A percentile compares a stretch with the other conserved stretches of the same genome.
phyloP scores from a whole-genome alignment of 2,329 filamentous ascomycete genomes.

The Monosporascus cannonballus region DNA sequence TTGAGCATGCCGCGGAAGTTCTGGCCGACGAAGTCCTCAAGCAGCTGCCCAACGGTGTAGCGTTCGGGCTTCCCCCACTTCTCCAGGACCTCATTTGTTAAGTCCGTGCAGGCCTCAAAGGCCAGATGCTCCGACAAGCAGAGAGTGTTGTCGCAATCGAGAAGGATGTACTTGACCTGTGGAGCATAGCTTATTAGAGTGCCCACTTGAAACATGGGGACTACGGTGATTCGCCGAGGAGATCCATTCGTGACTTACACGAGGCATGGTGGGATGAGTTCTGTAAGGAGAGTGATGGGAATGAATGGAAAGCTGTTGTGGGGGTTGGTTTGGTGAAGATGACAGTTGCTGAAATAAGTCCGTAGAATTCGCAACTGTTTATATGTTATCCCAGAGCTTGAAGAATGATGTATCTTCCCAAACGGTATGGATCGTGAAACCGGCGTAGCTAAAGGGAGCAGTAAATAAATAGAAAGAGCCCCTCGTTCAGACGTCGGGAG shows the following conservation, averaged over 20 bases:
- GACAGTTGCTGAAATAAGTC: background rate
- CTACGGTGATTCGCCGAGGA: background rate
- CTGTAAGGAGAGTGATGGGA: background rate
- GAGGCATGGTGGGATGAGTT: conserved; percentile 23
- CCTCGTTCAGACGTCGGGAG: background rate
- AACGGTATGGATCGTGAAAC: background rate
- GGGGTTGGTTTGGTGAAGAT: background rate
- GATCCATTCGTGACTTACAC: conserved; percentile 15
- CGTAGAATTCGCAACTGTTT: background rate
- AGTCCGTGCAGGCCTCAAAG: conserved; percentile 69
- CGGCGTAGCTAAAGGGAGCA: background rate
- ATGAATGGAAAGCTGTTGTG: background rate
- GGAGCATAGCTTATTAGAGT: conserved; percentile 7
- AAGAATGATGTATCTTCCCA: background rate
- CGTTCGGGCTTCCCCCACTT: conserved; percentile 52
- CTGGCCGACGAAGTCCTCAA: conserved; percentile 69
- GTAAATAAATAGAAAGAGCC: background rate
- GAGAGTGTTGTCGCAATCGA: conserved; percentile 68
- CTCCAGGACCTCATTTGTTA: conserved; percentile 67
- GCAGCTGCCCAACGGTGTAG: conserved; percentile 64
- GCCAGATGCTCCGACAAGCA: conserved; percentile 69
- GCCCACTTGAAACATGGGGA: background rate
- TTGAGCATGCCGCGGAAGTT: conserved; percentile 75
- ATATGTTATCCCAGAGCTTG: background rate
- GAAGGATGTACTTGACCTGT: conserved; percentile 55